Conservation (phyloP, 768 basidiomycete species). For the Lentinus tigrinus region DNA sequence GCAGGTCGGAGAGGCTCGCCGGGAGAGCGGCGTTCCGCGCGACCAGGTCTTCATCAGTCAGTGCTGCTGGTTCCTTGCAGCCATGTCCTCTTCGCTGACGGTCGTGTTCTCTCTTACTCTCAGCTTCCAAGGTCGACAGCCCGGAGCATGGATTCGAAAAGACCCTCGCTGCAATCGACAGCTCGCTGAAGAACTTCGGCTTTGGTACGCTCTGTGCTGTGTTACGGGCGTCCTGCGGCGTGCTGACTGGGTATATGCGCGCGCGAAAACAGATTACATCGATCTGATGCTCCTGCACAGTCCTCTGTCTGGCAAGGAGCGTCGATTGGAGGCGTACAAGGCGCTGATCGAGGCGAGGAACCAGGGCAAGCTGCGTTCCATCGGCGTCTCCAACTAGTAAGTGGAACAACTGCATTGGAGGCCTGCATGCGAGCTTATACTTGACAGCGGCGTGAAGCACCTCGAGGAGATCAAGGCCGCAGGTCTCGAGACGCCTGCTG, state of each 20-base stretch:
- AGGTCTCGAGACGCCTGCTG: slow-evolving; percentile 62
- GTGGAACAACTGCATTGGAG: slow-evolving; percentile 23
- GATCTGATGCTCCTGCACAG: slow-evolving; percentile 83
- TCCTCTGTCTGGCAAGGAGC: slow-evolving; percentile 59
- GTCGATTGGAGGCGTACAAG: slow-evolving; percentile 69
- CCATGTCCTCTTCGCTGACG: not conserved
- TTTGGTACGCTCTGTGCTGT: slow-evolving; percentile 44
- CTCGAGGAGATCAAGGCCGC: slow-evolving; percentile 69
- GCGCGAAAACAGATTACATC: slow-evolving; percentile 52
- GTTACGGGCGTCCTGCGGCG: no score
- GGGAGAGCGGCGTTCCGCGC: slow-evolving; percentile 53
- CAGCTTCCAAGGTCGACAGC: slow-evolving; percentile 66
- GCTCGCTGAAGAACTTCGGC: slow-evolving; percentile 56
- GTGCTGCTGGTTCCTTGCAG: slow-evolving; percentile 17
- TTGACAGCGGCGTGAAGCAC: slow-evolving; percentile 59
- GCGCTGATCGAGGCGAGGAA: slow-evolving; percentile 63
- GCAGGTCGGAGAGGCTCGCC: slow-evolving; percentile 57
- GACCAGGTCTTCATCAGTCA: slow-evolving; percentile 72
- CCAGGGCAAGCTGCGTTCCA: slow-evolving; percentile 63
- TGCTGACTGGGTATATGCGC: not conserved
- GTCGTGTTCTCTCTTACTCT: not conserved
- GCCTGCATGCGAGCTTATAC: not conserved
- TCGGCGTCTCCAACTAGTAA: slow-evolving; percentile 87
- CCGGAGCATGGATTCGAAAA: slow-evolving; percentile 62
- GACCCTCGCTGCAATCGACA: slow-evolving; percentile 56